Conservation (phyloP, 2,329 filamentous ascomycete genomes). For the Aspergillaceae sp. region DNA sequence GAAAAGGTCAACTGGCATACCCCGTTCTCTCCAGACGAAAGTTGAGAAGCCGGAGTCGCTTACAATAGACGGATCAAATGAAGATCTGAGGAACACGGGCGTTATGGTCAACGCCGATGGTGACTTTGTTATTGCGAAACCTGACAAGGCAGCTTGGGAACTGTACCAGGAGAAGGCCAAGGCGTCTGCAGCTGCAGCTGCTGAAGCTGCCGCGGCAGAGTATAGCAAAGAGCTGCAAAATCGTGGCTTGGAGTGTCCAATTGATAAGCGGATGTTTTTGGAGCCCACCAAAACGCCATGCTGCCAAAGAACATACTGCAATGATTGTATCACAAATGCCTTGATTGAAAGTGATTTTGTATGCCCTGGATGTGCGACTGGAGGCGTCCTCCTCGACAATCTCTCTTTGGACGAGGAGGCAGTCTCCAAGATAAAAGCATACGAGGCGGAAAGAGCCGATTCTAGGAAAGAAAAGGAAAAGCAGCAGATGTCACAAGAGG, state of each 20-base stretch:
- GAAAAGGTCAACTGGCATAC: constrained; percentile 94
- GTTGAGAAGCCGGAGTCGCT: constrained; percentile 81
- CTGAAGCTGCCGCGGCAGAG: constrained; percentile 66
- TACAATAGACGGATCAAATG: constrained; percentile 63
- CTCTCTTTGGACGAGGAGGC: constrained; percentile 74
- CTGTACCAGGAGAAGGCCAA: constrained; percentile 93
- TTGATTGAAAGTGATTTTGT: constrained; percentile 97
- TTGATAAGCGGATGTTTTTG: constrained; percentile 97
- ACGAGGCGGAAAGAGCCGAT: constrained; percentile 47
- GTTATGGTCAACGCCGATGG: constrained; percentile 98
- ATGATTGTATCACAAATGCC: constrained; percentile 98
- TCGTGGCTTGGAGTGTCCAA: constrained; percentile 79
- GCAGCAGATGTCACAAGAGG: constrained; percentile 20
- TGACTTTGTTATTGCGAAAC: constrained; percentile 92
- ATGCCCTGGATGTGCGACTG: constrained; percentile 83
- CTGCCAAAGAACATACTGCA: constrained; percentile 97
- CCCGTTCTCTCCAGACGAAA: constrained; percentile 87
- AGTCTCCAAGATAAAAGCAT: constrained; percentile 68
- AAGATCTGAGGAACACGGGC: constrained; percentile 73
- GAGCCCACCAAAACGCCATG: constrained; percentile 98
- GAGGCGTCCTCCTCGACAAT: constrained; percentile 88
- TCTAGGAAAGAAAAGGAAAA: constrained; percentile 38
- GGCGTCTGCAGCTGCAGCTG: constrained; percentile 70
- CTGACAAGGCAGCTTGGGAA: constrained; percentile 93
- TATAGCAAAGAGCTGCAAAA: constrained; percentile 82